phyloP scores from a whole-genome alignment of 2,329 filamentous ascomycete species.

The Fusarium sp. region DNA sequence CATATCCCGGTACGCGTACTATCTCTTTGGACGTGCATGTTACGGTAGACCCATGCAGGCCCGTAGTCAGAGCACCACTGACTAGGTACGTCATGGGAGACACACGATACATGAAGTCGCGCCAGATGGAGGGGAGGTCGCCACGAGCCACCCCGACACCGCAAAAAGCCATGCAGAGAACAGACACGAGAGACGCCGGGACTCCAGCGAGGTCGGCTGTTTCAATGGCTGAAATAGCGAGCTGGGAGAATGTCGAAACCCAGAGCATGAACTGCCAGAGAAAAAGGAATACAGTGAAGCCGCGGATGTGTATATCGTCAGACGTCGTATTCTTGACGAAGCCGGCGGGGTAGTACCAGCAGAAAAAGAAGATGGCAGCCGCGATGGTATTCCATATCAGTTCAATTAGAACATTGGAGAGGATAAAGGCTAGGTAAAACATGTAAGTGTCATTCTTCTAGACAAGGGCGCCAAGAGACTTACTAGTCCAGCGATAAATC shows the following conservation, averaged over 20 bases:
- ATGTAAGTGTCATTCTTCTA: background rate
- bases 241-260: constrained; percentile 46
- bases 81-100: constrained; percentile 81
- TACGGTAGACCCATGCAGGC: constrained; percentile 41
- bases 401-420: constrained; percentile 47
- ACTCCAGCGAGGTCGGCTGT: constrained; percentile 45
- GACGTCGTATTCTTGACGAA: constrained; percentile 46
- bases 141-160: constrained; percentile 72
- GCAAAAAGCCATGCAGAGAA: constrained; percentile 48
- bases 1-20: constrained; percentile 70
- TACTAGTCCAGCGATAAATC: constrained; percentile 64
- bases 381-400: constrained; percentile 44
- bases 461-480: background rate
- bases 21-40: constrained; percentile 58
- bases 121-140: constrained; percentile 77
- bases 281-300: constrained; percentile 47
- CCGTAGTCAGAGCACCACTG: constrained; percentile 67
- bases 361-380: constrained; percentile 45
- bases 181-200: constrained; percentile 58
- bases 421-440: constrained; percentile 33
- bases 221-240: constrained; percentile 43
- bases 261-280: constrained; percentile 48
- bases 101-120: constrained; percentile 77
- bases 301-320: constrained; percentile 40
- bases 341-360: constrained; percentile 50